phyloP scores from a whole-genome alignment of 306 rosid genomes.

The Vicia villosa region DNA sequence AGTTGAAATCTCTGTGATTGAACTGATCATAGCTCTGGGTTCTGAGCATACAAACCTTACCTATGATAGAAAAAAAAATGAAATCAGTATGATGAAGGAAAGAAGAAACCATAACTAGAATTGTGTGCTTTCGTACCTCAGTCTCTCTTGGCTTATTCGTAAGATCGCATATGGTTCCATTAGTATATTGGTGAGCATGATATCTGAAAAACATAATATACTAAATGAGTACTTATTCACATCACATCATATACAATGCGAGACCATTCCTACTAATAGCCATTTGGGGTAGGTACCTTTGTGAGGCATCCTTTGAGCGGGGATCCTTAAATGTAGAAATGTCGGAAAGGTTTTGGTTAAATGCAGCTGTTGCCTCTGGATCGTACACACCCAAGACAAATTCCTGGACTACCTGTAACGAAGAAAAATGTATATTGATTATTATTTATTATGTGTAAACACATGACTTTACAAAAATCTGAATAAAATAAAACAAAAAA shows the following conservation, averaged over 20 bases:
- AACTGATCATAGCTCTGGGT: conserved; percentile 78
- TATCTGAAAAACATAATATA: conserved; percentile 59
- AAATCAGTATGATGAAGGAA: conserved; percentile 26
- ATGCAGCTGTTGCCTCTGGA: conserved; percentile 78
- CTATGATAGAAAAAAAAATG: conserved; percentile 43
- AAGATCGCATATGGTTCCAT: conserved; percentile 90
- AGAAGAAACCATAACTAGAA: conserved; percentile 12
- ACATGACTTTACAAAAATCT: too few relatives aligned
- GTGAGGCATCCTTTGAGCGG: conserved; percentile 92
- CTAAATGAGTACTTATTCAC: conserved; percentile 23
- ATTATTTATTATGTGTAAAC: conserved; percentile 15
- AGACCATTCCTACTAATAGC: conserved; percentile 25
- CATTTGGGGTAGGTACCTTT: conserved; percentile 58
- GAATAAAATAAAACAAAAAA: too few relatives aligned
- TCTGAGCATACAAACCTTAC: conserved; percentile 96
- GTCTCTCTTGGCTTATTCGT: conserved; percentile 88
- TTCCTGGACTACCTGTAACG: conserved; percentile 72
- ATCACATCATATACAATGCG: conserved; percentile 15
- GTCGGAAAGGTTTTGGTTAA: conserved; percentile 83
- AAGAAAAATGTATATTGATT: conserved; percentile 28
- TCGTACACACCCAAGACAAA: conserved; percentile 81
- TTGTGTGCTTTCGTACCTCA: conserved; percentile 57
- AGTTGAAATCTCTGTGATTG: conserved; percentile 90
- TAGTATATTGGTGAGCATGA: conserved; percentile 89
- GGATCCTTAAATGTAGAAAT: conserved; percentile 89